Base-by-base conservation (phyloP, 192 early-diverging fungal genomes). In the Geranomyces variabilis region DNA sequence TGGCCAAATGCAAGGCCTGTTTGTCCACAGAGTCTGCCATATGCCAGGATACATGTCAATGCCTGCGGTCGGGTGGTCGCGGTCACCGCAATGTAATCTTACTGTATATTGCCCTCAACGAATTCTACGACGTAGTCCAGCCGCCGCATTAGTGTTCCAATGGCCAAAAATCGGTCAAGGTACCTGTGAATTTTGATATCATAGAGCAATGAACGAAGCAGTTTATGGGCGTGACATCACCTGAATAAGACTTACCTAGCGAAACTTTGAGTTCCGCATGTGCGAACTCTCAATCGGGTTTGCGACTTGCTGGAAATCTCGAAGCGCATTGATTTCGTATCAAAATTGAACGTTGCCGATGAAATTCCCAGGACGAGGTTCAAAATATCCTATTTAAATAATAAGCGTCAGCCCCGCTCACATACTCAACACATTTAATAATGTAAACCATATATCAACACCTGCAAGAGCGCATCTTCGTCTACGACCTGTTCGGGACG, bases 1-100 rank as follows among this genome's bases (percentile, higher is more conserved):
- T 64, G 60, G n/a, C 59, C 70, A 33, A 72, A 72, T 0, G 70
- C 70, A 34, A 72, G 58, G 28, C 69, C 69, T 26, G 48, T 61
- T 61, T 70, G 69, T 26, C 69, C 69, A 29, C 30, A 60, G 24
- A 36, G 51, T 53, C 43, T 66, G 43, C 17, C 19, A 53, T 8
- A 17, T 3, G 3, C 61, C 9, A 10, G 34, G 1, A 31, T 0
- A 28, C 29, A 63, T 13, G 7, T 26, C n/a, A 31, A 63, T 22
- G n/a, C 9, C 8, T 34, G 26, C 26, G 10, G 12, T 29, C 6
- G n/a, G 10, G 36, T 10, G 36, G 10, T 41, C 36, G 3, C 10
- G 36, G 10, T 10, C 10, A 41, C 5, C 36, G 10, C 10, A 7
- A 7, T 41, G 36, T 41, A 10, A 5, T 13, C 33, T 9, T 46